Conservation (phyloP, 345 rosid genomes). For the Citrus inodora region DNA sequence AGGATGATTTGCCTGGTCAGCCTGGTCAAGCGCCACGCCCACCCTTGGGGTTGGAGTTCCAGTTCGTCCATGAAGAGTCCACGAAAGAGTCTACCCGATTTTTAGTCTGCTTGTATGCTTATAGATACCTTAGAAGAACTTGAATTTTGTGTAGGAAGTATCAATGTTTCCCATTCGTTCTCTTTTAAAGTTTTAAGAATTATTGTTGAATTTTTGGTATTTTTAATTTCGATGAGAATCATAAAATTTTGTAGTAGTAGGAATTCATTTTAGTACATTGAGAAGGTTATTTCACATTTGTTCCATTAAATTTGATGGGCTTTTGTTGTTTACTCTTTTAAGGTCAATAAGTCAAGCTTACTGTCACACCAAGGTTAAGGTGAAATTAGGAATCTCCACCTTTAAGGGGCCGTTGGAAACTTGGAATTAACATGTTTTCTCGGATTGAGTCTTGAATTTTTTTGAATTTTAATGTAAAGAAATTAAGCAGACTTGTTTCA, state of each 20-base stretch:
- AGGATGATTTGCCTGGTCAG: conserved; percentile 51
- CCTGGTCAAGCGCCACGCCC: conserved; percentile 64
- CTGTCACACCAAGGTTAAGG: too few species aligned
- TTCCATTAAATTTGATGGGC: too few species aligned
- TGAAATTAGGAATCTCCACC: too few species aligned
- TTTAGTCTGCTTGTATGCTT: conserved; percentile 11
- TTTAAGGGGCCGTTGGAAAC: too few species aligned
- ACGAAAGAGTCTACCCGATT: neutral
- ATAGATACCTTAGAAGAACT: conserved; percentile 2
- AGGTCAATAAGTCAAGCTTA: too few species aligned
- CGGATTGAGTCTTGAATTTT: neutral
- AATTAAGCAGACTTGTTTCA: too few species aligned
- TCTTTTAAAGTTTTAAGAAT: neutral
- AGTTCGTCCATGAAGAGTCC: conserved; percentile 38
- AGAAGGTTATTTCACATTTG: too few species aligned
- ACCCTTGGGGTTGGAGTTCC: conserved; percentile 26
- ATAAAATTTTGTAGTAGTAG: neutral
- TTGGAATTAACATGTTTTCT: too few species aligned
- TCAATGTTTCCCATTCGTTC: neutral
- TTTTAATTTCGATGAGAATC: neutral
- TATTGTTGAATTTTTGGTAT: conserved; percentile 3
- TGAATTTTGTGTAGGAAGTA: conserved; percentile 10
- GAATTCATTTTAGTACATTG: neutral
- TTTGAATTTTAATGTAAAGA: too few species aligned
- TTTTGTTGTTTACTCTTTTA: too few species aligned